These are phyloP conservation scores for Candida sanyaensis DNA, from an alignment of 1,139 yeast genomes.

Conservation along the genomic window DNA sequence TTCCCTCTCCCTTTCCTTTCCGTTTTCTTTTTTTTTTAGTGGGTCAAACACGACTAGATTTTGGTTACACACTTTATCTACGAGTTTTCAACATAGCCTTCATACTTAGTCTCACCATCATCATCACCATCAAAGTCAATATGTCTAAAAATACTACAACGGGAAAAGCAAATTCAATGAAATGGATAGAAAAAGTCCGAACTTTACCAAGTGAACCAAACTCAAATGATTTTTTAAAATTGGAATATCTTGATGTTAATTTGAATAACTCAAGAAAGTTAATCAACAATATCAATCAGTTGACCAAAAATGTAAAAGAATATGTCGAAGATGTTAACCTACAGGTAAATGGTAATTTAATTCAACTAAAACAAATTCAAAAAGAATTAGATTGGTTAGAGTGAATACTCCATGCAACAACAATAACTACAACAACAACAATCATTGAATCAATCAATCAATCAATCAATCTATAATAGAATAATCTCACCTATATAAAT, in stretches of 20 bases:
- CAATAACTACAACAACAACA: too few species aligned
- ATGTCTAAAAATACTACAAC: neutral
- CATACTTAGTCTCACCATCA: neutral
- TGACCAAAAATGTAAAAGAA: constrained; percentile 23
- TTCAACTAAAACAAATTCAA: constrained; percentile 26
- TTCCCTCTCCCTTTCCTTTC: neutral
- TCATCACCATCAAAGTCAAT: neutral
- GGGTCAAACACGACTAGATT: neutral
- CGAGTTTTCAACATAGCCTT: neutral
- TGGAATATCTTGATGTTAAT: constrained; percentile 48
- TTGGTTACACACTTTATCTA: neutral
- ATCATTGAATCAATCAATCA: too few species aligned
- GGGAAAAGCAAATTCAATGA: constrained; percentile 7
- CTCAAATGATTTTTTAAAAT: constrained; percentile 39
- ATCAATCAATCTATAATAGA: too few species aligned
- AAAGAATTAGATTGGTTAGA: constrained; percentile 33
- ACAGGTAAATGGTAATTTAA: constrained; percentile 29
- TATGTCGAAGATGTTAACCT: constrained; percentile 21
- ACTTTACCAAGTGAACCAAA: constrained; percentile 42
- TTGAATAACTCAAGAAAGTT: constrained; percentile 45
- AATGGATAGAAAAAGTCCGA: constrained; percentile 37
- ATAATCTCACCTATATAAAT: neutral
- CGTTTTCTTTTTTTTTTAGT: too few species aligned
- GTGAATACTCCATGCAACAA: neutral
- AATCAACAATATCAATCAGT: constrained; percentile 31